These are phyloP conservation scores for Corynascus novoguineensis DNA, from an alignment of 495 filamentous ascomycete species.

Conservation along the genomic window DNA sequence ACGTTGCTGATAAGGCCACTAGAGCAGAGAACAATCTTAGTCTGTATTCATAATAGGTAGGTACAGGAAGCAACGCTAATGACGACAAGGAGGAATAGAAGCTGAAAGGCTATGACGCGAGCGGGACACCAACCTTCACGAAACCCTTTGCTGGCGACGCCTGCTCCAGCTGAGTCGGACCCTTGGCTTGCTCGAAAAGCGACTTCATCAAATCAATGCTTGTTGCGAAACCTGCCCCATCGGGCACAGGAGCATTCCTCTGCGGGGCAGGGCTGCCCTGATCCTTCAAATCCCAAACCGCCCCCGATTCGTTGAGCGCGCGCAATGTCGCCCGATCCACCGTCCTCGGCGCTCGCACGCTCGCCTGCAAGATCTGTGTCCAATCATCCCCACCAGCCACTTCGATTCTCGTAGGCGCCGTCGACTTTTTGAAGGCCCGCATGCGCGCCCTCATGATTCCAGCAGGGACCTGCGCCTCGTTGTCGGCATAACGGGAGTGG, in stretches of 20 bases:
- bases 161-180: constrained; percentile 36
- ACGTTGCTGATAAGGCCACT: constrained; percentile 84
- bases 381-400: constrained; percentile 62
- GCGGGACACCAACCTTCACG: constrained; percentile 50
- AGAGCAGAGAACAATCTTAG: constrained; percentile 42
- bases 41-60: constrained; percentile 33
- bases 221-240: constrained; percentile 60
- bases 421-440: constrained; percentile 50
- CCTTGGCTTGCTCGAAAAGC: constrained; percentile 62
- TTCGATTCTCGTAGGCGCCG: constrained; percentile 56
- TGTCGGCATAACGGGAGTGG: constrained; percentile 32
- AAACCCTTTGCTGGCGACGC: constrained; percentile 39
- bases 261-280: constrained; percentile 31
- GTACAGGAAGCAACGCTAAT: constrained; percentile 30
- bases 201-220: constrained; percentile 92
- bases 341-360: constrained; percentile 78
- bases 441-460: constrained; percentile 51
- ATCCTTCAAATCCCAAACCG: constrained; percentile 33
- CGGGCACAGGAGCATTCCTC: constrained; percentile 36
- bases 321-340: constrained; percentile 61
- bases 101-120: constrained; percentile 55
- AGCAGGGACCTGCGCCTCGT: constrained; percentile 42
- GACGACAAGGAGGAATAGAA: constrained; percentile 29
- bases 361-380: constrained; percentile 85
- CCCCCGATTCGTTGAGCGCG: constrained; percentile 43